Conservation (phyloP, 2,329 filamentous ascomycete species). For the Ceratocystis cubensis region DNA sequence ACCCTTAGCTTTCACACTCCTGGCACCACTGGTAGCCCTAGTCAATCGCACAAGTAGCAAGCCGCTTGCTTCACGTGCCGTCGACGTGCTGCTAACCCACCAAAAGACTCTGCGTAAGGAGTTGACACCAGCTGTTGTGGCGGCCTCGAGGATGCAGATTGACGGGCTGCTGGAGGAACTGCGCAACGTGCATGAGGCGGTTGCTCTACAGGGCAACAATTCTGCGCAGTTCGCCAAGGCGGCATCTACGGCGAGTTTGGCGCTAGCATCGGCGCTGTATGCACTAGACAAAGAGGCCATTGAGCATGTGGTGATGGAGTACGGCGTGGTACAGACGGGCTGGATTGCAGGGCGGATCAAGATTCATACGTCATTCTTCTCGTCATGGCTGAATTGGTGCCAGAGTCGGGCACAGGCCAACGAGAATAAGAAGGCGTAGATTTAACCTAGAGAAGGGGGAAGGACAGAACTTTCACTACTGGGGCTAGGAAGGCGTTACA, state of each 20-base stretch:
- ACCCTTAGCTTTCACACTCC: slow-evolving; percentile 51
- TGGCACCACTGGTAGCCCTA: slow-evolving; percentile 65
- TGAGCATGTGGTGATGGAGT: slow-evolving; percentile 47
- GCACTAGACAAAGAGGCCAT: slow-evolving; percentile 41
- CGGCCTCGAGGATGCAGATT: neutral
- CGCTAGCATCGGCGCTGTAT: slow-evolving; percentile 52
- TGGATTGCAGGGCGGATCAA: slow-evolving; percentile 48
- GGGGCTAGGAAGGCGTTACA: neutral
- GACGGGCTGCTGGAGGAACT: slow-evolving; percentile 33
- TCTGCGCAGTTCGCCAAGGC: slow-evolving; percentile 61
- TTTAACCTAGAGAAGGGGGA: neutral
- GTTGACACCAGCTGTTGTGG: slow-evolving; percentile 29
- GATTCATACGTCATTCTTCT: slow-evolving; percentile 54
- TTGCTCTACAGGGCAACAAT: slow-evolving; percentile 44
- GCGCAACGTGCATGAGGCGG: slow-evolving; percentile 54
- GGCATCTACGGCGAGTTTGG: slow-evolving; percentile 59
- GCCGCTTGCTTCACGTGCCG: slow-evolving; percentile 60
- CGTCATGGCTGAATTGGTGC: slow-evolving; percentile 65
- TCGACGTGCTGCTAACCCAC: slow-evolving; percentile 58
- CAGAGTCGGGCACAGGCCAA: slow-evolving; percentile 33
- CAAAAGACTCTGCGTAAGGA: slow-evolving; percentile 54
- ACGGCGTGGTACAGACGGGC: slow-evolving; percentile 44
- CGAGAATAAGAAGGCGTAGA: slow-evolving; percentile 10
- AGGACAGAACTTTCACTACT: neutral
- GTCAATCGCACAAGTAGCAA: slow-evolving; percentile 66